phyloP scores from a whole-genome alignment of 2,329 filamentous ascomycete species.

The Aspergillus hiratsukae region DNA sequence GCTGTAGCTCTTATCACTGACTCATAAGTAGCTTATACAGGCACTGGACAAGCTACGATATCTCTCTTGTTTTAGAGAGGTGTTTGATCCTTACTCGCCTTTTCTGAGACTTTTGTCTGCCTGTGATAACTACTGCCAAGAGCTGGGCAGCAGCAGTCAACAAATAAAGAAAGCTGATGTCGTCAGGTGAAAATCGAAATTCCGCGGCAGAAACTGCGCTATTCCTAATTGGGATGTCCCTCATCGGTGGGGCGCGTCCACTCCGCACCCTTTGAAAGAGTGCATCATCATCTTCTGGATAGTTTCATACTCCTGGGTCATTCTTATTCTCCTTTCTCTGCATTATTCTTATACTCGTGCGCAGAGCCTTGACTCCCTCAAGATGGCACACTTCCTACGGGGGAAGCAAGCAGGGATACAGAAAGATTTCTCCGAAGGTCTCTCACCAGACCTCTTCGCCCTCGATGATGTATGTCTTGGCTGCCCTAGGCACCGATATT shows the following conservation, averaged over 20 bases:
- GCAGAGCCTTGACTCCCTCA: constrained; percentile 4
- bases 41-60: too few relatives aligned
- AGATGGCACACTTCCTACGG: constrained; percentile 82
- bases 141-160: constrained; percentile 4
- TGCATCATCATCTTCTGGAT: constrained; percentile 21
- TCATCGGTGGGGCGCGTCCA: constrained; percentile 11
- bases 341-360: constrained; percentile 1
- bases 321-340: constrained; percentile 4
- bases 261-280: constrained; percentile 10
- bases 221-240: neutral
- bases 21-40: too few relatives aligned
- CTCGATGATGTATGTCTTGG: constrained; percentile 66
- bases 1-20: too few relatives aligned
- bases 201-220: neutral
- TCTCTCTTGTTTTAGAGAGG: too few relatives aligned
- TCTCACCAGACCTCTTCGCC: constrained; percentile 71
- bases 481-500: constrained; percentile 23
- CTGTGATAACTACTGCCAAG: constrained; percentile 2
- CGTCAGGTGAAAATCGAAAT: constrained; percentile 1
- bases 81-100: neutral
- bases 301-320: constrained; percentile 7
- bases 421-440: constrained; percentile 79
- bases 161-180: constrained; percentile 1
- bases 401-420: constrained; percentile 92
- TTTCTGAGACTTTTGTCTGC: neutral